Evolutionary conservation across 1,284 basidiomycete genomes (phyloP), one percentile per base, ranked within the genome.

Genomic region (Pseudozyma hubeiensis): DNA sequence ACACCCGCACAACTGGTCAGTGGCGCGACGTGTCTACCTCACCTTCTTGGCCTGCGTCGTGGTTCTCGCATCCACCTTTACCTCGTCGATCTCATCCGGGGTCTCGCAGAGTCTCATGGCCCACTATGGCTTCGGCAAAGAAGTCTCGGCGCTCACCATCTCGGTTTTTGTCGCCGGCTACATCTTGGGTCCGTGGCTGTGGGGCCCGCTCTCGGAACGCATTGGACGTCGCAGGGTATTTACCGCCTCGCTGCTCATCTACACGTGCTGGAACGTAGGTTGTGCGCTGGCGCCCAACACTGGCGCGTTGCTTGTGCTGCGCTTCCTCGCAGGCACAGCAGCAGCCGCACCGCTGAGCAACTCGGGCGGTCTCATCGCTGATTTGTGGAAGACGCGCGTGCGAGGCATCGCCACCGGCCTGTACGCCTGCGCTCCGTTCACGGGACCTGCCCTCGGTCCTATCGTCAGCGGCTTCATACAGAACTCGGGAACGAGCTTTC

Each of bases 371-470:
- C 57, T 88, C 39, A 81, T 92, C 37, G 88, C 90, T 7, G 85
- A 87, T 62, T 81, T 88, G 50, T 93, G 91, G 90, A 90, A 91
- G 69, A 87, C 88, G 0, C 88, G 88, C 63, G 87, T 87, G 37
- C 87, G 91, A 47, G 91, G 91, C 6, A 88, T 89, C 55, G 91
- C 91, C 0, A 85, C 92, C 59, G 88, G 89, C 13, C 81, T 90
- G 46, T 92, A 91, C 77, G 87, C 89, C 0, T 81, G 91, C 7
- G 90, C 91, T 3, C 92, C 92, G 0, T 93, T 93, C 77, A 90
- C 90, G 6, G 91, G 91, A 5, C 91, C 91, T 16, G 86, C 87
- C 16, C 16, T 82, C 5, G 82, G 80, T 9, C 84, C 84, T 0
- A 78, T 84, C 30, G 64, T 78, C 53, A 75, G 80, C 8, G 75